phyloP scores from a whole-genome alignment of 2,329 filamentous ascomycete species.

The Parascedosporium putredinis region DNA sequence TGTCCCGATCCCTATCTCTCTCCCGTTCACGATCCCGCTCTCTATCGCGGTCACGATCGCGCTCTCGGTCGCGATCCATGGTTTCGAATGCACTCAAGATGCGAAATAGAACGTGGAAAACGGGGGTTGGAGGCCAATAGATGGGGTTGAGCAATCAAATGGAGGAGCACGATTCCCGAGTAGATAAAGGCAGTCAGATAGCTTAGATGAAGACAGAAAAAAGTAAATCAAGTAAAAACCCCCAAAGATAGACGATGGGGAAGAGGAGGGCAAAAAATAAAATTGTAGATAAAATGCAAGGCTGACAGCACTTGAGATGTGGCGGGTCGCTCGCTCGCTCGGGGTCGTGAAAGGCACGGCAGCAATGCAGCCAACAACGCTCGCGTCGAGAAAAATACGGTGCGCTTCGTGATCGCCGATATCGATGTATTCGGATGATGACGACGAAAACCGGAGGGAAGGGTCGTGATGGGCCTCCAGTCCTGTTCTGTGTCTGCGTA shows the following conservation, averaged over 20 bases:
- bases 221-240: no score
- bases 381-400: no score
- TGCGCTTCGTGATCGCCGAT: neutral
- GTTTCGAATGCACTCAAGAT: neutral
- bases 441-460: neutral
- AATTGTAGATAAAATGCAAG: constrained; percentile 6
- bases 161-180: no score
- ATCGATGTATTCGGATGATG: neutral
- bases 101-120: neutral
- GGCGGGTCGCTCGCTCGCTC: neutral
- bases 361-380: no score
- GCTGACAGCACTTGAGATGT: neutral
- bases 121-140: no score
- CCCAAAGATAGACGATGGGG: neutral
- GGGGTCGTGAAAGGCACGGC: neutral
- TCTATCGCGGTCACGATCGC: constrained; percentile 15
- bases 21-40: constrained; percentile 14
- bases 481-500: no score
- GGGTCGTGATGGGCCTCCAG: neutral
- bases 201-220: no score
- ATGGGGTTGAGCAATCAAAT: no score
- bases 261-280: neutral
- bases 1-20: constrained; percentile 17
- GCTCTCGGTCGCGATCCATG: constrained; percentile 8
- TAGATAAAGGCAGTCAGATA: no score